Evolutionary conservation across 2,329 filamentous ascomycete species (phyloP).

Genomic region (Mollisiaceae sp.): DNA sequence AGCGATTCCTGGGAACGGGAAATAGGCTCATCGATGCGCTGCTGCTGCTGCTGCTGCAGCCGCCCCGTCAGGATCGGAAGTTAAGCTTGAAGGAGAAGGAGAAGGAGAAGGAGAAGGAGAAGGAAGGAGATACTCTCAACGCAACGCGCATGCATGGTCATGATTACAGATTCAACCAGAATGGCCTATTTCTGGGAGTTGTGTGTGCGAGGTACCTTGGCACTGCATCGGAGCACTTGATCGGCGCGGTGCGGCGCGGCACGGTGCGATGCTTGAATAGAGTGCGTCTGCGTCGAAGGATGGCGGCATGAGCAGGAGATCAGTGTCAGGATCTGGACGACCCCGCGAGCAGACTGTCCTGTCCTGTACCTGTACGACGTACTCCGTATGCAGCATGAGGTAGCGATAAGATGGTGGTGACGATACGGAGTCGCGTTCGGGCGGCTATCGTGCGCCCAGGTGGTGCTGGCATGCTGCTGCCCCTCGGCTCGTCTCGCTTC

Average conservation of each 20-base stretch:
- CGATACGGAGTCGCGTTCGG: not conserved
- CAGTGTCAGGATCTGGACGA: not conserved
- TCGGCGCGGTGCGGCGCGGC: not conserved
- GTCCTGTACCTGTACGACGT: too few relatives aligned
- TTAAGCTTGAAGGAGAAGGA: not conserved
- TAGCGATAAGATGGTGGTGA: not conserved
- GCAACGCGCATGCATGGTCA: slow-evolving; percentile 9
- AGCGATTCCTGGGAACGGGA: too few relatives aligned
- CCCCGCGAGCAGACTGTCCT: not conserved
- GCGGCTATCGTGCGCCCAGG: not conserved
- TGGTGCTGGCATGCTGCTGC: not conserved
- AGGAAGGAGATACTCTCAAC: not conserved
- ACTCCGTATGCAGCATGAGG: too few relatives aligned
- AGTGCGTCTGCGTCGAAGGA: not conserved
- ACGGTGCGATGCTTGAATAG: not conserved
- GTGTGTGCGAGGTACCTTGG: not conserved
- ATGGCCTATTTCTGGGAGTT: not conserved
- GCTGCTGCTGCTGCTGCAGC: not conserved
- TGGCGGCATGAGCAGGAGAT: not conserved
- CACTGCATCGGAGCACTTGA: slow-evolving; percentile 7
- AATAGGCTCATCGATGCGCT: not conserved
- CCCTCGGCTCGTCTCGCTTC: slow-evolving; percentile 6
- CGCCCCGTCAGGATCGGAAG: not conserved
- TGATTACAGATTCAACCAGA: not conserved
- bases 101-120: not conserved